Evolutionary conservation across 2,329 filamentous ascomycete genomes (phyloP).

Genomic region (Fusarium transvaalense): DNA sequence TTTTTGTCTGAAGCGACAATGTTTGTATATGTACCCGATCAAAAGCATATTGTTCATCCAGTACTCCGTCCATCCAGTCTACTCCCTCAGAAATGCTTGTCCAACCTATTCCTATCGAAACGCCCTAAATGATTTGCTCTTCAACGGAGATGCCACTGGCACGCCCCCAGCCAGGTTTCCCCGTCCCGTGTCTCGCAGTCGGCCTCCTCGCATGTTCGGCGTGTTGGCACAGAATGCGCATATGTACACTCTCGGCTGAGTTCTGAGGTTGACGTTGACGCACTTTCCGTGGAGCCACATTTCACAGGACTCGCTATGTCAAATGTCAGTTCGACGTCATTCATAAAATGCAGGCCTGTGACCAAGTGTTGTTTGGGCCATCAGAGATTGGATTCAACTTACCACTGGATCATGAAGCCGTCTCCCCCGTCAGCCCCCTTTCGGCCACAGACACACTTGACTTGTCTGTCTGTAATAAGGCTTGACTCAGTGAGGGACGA

Average conservation of each 20-base stretch:
- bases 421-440: constrained; percentile 60
- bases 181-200: constrained; percentile 60
- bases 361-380: neutral
- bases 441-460: constrained; percentile 70
- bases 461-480: constrained; percentile 56
- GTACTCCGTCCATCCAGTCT: constrained; percentile 37
- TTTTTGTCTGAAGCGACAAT: constrained; percentile 16
- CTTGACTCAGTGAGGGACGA: constrained; percentile 64
- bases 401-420: constrained; percentile 74
- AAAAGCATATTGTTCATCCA: constrained; percentile 32
- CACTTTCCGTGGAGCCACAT: constrained; percentile 75
- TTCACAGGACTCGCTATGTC: constrained; percentile 70
- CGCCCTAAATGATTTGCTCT: constrained; percentile 59
- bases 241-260: constrained; percentile 72
- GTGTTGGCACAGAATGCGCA: constrained; percentile 74
- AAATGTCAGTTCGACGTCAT: constrained; percentile 38
- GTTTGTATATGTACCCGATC: constrained; percentile 31
- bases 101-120: constrained; percentile 53
- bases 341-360: constrained; percentile 1
- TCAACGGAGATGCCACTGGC: constrained; percentile 55
- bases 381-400: constrained; percentile 46
- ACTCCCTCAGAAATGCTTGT: constrained; percentile 39
- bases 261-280: constrained; percentile 68
- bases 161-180: constrained; percentile 44
- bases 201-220: constrained; percentile 64